phyloP scores from a whole-genome alignment of 495 filamentous ascomycete species.

The Pseudotulostoma volvatum region DNA sequence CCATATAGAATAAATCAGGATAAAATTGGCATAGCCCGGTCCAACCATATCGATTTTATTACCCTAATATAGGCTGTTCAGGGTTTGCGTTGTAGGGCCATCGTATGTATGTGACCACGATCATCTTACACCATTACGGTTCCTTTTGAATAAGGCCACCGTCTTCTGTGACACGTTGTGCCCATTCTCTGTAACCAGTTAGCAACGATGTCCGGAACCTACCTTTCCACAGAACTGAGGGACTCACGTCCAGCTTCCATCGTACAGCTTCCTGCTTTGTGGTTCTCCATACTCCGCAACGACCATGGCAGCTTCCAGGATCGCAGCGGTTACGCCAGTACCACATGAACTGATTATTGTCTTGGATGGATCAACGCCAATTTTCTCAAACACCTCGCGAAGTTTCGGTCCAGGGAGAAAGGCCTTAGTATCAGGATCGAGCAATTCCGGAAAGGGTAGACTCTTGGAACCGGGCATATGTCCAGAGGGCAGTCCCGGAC shows the following conservation, averaged over 20 bases:
- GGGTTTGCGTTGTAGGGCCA: background rate
- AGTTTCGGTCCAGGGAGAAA: slow-evolving; percentile 59
- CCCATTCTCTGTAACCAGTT: slow-evolving; percentile 46
- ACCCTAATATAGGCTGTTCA: too few relatives aligned
- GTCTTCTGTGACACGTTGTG: slow-evolving; percentile 44
- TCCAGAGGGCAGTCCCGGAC: slow-evolving; percentile 71
- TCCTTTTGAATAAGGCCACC: slow-evolving; percentile 41
- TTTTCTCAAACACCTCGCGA: slow-evolving; percentile 54
- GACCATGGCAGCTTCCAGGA: slow-evolving; percentile 73
- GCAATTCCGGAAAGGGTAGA: slow-evolving; percentile 60
- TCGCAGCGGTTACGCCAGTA: slow-evolving; percentile 85
- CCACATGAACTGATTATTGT: slow-evolving; percentile 83
- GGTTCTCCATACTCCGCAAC: slow-evolving; percentile 58
- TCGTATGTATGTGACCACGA: background rate
- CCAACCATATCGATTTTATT: too few relatives aligned
- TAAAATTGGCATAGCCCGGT: too few relatives aligned
- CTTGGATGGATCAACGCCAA: slow-evolving; percentile 62
- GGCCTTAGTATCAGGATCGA: slow-evolving; percentile 69
- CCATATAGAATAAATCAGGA: too few relatives aligned
- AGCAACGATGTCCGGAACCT: slow-evolving; percentile 8
- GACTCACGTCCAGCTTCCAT: slow-evolving; percentile 96
- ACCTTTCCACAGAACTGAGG: background rate
- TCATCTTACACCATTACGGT: slow-evolving; percentile 8
- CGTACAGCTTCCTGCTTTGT: slow-evolving; percentile 63
- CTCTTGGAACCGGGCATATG: slow-evolving; percentile 83